Base-by-base conservation (phyloP, 2,329 filamentous ascomycete species). In the Ceratocystis papillata region DNA sequence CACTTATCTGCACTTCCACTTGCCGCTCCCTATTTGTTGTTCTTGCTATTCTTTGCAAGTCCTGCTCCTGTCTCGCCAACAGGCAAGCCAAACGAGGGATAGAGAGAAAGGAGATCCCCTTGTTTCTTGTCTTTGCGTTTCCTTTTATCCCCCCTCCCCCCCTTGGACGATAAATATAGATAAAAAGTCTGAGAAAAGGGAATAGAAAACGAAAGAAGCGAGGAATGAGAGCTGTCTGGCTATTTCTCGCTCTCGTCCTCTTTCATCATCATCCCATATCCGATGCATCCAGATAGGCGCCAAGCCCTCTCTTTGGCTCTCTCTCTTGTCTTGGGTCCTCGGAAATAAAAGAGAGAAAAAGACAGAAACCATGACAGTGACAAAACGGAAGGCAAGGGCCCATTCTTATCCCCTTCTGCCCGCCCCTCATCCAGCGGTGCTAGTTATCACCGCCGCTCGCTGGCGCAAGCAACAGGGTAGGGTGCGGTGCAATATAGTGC, bases 41-140 rank as follows among this genome's bases (percentile, higher is more conserved):
- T 50, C 45, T 48, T 48, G 45, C 17, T 17, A 6, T 46, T 46
- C 48, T 50, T 50, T 57, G 53, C 30, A 25, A 15, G n/a, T 8
- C 22, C 48, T 53, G n/a, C 6, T 50, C n/a, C 10, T 50, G 46
- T 50, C n/a, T 50, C 48, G 48, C 22, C 53, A 57, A 7, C 48
- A 50, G 22, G 48, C 10, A 41, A 53, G 48, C 53, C 53, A 57
- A 57, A 57, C 53, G 53, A 57, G 15, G 10, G 53, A 20, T n/a
- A 10, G 46, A 48, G 12, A 48, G 46, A 22, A 20, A 22, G 48
- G 48, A 12, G 7, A 22, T 50, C 53, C 15, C 37, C 53, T 57
- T 57, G 53, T 57, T 57, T 50, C 48, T 50, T 30, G 22, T 28
- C 22, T 33, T 33, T 41, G 37, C 37, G 22, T 33, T 12, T 33